A percentile compares a stretch with the other conserved stretches of the same genome.
Evolutionary conservation across 805 yeast species (phyloP).

Genomic region (Spathaspora passalidarum): DNA sequence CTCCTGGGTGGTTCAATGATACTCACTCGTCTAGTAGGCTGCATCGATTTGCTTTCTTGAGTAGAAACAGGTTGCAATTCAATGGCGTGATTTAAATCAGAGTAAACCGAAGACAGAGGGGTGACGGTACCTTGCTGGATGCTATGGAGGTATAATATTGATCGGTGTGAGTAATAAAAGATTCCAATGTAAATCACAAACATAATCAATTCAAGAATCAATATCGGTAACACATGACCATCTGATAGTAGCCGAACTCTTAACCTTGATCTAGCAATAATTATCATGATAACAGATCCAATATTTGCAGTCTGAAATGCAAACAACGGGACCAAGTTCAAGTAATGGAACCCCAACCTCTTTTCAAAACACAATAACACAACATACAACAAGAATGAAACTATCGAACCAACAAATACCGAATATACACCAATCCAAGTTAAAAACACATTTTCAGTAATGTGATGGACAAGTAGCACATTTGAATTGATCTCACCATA

Average conservation of each 20-base stretch:
- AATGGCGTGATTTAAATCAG: not conserved
- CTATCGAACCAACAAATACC: not conserved
- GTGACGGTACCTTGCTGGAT: not conserved
- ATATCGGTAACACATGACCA: not conserved
- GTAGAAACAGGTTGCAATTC: conserved; percentile 1
- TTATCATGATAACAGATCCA: not conserved
- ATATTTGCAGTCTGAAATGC: not conserved
- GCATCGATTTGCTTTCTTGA: not conserved
- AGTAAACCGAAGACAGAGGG: conserved; percentile 3
- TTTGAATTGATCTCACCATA: not conserved
- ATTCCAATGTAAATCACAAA: not conserved
- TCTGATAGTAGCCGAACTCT: not conserved
- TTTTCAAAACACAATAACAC: conserved; percentile 1
- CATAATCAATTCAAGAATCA: not conserved
- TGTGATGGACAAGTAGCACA: not conserved
- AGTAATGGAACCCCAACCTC: conserved; percentile 1
- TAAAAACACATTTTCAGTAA: not conserved
- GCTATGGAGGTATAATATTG: not conserved
- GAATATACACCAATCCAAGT: not conserved
- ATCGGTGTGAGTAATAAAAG: not conserved
- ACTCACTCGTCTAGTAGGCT: not conserved
- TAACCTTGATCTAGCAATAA: not conserved
- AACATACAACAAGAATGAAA: not conserved
- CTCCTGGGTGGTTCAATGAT: not conserved
- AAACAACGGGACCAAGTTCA: not conserved